Base-by-base conservation (phyloP, 2,329 filamentous ascomycete species). In the Byssothecium circinans region DNA sequence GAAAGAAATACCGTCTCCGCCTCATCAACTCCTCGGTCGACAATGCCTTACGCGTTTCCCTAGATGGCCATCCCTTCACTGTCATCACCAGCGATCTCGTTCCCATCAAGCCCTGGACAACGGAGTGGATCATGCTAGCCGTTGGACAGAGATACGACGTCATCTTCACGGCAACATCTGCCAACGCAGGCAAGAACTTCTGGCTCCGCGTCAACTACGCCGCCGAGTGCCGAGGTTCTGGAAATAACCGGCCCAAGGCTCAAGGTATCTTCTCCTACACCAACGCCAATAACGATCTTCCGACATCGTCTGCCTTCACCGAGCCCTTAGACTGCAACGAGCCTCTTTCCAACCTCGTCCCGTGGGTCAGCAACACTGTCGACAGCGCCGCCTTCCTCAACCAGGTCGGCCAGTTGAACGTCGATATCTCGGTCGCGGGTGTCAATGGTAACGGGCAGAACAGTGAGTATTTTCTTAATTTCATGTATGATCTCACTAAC, bases 1-100 rank as follows among this genome's bases (percentile, higher is more conserved):
- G 78, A 43, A 77, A 74, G 65, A 76, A 68, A 8, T 79, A 85
- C 60, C 78, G 80, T 6, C 71, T 80, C 4, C 76, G 82, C 1
- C 71, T 85, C 43, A 75, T 84, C 62, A 85, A 85, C 64, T 58
- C 75, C 4, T 54, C 54, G 34, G 54, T 53, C 1, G 61, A 65
- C 44, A 62, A 61, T 29, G 56, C 45, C 15, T 52, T 65, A 18
- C 50, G 52, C 8, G 58, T 64, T 22, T 61, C 59, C 10, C 50
- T 64, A 10, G 73, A 75, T 46, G 60, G 63, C 35, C 73, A 75
- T 42, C 56, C 55, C 1, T 62, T 75, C 45, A 60, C 61, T n/a
- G 68, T 75, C 41, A 72, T 75, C 19, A 62, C 61, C 0, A 52
- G 60, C 4, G 73, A 61, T 35, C 61, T 74, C 29, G 67, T 74